Evolutionary conservation across 768 basidiomycete species (phyloP).

Genomic region (Porpolomopsis calyptriformis): DNA sequence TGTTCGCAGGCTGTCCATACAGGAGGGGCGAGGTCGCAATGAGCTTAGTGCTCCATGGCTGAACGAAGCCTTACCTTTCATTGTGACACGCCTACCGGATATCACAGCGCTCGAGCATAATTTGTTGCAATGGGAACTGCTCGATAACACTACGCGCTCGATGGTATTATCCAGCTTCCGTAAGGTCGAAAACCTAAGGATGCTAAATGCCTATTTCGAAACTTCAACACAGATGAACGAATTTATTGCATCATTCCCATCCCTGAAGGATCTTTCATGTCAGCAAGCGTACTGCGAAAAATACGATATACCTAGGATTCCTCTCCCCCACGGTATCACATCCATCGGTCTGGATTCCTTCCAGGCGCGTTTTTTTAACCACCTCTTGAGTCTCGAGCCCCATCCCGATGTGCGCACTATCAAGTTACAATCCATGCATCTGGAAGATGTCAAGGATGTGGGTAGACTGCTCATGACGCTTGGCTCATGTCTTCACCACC

Average conservation of each 20-base stretch:
- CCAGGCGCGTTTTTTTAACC: not conserved
- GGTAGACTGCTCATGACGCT: not conserved
- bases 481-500: not conserved
- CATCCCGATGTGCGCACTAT: not conserved
- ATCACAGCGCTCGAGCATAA: not conserved
- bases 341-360: not conserved
- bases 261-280: not conserved
- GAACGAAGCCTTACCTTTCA: not conserved
- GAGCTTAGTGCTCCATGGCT: not conserved
- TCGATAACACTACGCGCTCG: not conserved
- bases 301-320: not conserved
- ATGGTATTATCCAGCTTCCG: not conserved
- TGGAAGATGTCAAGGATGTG: not conserved
- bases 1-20: not conserved
- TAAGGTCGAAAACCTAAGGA: not conserved
- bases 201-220: not conserved
- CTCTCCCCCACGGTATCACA: not conserved
- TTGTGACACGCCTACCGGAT: not conserved
- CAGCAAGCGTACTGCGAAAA: not conserved
- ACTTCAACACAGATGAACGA: not conserved
- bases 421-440: not conserved
- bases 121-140: not conserved
- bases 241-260: too few species aligned
- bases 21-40: too few species aligned
- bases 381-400: too few species aligned